phyloP scores from a whole-genome alignment of 305 asterid genomes.

The Fraxinus xanthoxyloides region DNA sequence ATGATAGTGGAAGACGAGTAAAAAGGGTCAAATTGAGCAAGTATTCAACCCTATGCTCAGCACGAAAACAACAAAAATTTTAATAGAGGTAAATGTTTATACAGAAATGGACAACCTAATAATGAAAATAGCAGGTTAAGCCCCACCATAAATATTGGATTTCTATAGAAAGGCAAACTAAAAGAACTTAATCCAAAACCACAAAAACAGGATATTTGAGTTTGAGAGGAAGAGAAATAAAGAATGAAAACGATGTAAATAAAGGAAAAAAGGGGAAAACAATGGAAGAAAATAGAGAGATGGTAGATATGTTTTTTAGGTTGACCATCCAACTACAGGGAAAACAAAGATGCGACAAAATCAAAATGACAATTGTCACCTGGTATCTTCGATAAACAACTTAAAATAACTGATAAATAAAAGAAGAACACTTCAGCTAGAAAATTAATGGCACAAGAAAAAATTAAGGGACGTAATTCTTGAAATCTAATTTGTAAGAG shows the following conservation, averaged over 20 bases:
- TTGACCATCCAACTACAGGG: not conserved
- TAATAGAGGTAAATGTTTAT: not conserved
- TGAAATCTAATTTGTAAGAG: conserved; percentile 19
- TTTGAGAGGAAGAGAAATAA: not conserved
- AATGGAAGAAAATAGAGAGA: not conserved
- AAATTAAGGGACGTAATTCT: not conserved
- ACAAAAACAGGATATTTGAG: not conserved
- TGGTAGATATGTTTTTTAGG: not conserved
- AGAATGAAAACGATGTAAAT: not conserved
- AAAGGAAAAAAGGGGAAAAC: not conserved
- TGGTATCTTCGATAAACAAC: not conserved
- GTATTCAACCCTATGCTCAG: not conserved
- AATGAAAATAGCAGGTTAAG: not conserved
- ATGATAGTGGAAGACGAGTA: not conserved
- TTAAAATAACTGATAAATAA: not conserved
- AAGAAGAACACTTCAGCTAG: conserved; percentile 12
- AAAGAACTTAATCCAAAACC: not conserved
- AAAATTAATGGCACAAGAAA: conserved; percentile 12
- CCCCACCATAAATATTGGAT: not conserved
- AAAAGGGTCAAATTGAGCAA: not conserved
- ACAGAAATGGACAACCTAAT: not conserved
- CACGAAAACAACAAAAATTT: not conserved
- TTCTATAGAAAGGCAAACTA: not conserved
- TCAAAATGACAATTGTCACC: not conserved
- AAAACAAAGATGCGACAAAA: conserved; percentile 5